These are phyloP conservation scores for Westerdykella sp. DNA, from an alignment of 2,329 filamentous ascomycete species.

Conservation along the genomic window DNA sequence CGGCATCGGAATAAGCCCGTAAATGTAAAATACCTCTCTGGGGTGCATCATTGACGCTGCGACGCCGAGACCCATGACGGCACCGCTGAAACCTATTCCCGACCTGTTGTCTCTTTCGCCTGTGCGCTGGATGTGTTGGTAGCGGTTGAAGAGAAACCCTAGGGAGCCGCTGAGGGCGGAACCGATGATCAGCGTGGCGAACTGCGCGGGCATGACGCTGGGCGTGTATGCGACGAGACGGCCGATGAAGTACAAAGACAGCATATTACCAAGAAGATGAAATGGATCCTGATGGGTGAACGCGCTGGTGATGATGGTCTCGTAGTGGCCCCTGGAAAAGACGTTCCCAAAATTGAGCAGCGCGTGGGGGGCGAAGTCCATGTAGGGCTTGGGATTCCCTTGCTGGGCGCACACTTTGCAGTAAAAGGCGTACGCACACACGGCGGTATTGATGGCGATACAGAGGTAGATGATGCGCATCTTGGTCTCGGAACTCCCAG, in stretches of 20 bases:
- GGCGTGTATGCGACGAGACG: constrained; percentile 25
- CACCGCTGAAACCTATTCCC: constrained; percentile 39
- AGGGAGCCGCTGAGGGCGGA: constrained; percentile 11
- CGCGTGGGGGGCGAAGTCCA: constrained; percentile 26
- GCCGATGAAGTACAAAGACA: constrained; percentile 37
- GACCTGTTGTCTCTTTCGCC: not conserved
- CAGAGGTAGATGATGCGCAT: constrained; percentile 29
- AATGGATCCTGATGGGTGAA: constrained; percentile 35
- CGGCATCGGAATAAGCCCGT: constrained; percentile 37
- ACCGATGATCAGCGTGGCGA: constrained; percentile 26
- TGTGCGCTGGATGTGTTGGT: not conserved
- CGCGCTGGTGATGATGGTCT: constrained; percentile 35
- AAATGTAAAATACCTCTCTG: constrained; percentile 24
- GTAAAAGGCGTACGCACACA: constrained; percentile 37
- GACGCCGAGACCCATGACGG: constrained; percentile 37
- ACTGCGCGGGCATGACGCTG: constrained; percentile 20
- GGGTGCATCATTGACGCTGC: constrained; percentile 38
- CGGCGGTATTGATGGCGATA: constrained; percentile 37
- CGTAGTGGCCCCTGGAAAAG: constrained; percentile 26
- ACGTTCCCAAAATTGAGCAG: constrained; percentile 25
- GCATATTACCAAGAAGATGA: constrained; percentile 41
- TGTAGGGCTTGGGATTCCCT: constrained; percentile 10
- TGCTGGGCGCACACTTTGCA: constrained; percentile 18
- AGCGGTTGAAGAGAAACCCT: not conserved
- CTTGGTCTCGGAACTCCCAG: constrained; percentile 6